Evolutionary conservation across 176 grass and related monocot species (phyloP).

Genomic region (Zizania latifolia): DNA sequence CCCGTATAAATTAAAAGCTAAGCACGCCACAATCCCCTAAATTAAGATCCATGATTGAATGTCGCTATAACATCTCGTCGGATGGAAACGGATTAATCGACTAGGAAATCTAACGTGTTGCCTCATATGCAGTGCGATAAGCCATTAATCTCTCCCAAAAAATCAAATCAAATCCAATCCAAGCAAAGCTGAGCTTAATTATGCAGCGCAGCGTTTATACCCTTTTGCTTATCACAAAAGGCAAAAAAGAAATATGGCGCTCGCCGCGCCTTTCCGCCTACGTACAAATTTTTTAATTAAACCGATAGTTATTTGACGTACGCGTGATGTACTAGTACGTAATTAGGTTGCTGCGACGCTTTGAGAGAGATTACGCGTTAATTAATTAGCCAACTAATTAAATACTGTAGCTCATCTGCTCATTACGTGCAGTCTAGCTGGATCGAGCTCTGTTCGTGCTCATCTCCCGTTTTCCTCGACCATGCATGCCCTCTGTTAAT

Average conservation of each 20-base stretch:
- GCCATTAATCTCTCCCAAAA: neutral
- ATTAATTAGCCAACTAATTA: slow-evolving; percentile 17
- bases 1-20: neutral
- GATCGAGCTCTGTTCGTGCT: slow-evolving; percentile 4
- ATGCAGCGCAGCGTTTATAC: neutral
- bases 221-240: slow-evolving; percentile 38
- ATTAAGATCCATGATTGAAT: slow-evolving; percentile 10
- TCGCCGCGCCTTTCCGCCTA: neutral
- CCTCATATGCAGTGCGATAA: slow-evolving; percentile 29
- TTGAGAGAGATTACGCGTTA: neutral
- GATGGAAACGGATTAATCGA: slow-evolving; percentile 5
- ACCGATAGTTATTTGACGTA: no score
- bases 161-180: neutral
- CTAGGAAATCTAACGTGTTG: slow-evolving; percentile 16
- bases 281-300: neutral
- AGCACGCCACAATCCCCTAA: neutral
- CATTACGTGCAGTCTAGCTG: slow-evolving; percentile 30
- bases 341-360: neutral
- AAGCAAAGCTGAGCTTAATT: neutral
- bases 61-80: slow-evolving; percentile 15
- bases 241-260: neutral
- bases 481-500: neutral
- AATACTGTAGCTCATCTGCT: no score
- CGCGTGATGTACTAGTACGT: neutral
- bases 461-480: neutral